Conservation (phyloP, 805 yeast genomes). For the Candida koratica region DNA sequence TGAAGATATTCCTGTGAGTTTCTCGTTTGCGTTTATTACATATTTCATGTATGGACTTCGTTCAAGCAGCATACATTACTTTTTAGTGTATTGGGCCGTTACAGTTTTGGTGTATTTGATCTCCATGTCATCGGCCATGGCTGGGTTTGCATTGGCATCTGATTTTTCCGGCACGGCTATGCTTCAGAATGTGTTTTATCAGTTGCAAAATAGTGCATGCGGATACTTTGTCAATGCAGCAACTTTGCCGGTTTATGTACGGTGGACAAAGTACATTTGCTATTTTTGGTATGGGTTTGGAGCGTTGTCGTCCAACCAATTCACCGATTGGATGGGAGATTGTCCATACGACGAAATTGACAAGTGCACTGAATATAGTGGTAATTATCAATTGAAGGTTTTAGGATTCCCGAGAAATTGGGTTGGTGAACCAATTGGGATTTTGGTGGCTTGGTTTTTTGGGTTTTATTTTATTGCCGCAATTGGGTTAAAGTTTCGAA, state of each 20-base stretch:
- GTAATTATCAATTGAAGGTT: slow-evolving; percentile 47
- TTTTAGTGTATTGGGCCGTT: slow-evolving; percentile 60
- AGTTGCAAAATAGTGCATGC: slow-evolving; percentile 71
- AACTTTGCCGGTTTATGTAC: slow-evolving; percentile 77
- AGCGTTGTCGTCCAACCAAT: slow-evolving; percentile 60
- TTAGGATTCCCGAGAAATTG: slow-evolving; percentile 65
- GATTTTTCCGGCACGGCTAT: slow-evolving; percentile 61
- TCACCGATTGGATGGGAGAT: slow-evolving; percentile 55
- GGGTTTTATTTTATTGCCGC: slow-evolving; percentile 51
- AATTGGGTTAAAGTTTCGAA: slow-evolving; percentile 43
- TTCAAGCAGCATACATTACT: slow-evolving; percentile 34
- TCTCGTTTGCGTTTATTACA: slow-evolving; percentile 56
- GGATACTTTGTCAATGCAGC: slow-evolving; percentile 76
- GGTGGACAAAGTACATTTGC: slow-evolving; percentile 78
- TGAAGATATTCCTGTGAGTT: slow-evolving; percentile 65
- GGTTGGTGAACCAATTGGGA: slow-evolving; percentile 62
- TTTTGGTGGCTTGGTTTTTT: slow-evolving; percentile 53
- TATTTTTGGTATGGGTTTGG: slow-evolving; percentile 80
- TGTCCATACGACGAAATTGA: slow-evolving; percentile 37
- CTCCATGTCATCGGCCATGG: slow-evolving; percentile 53
- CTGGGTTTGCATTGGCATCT: slow-evolving; percentile 51
- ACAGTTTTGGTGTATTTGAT: slow-evolving; percentile 53
- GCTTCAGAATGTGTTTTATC: slow-evolving; percentile 59
- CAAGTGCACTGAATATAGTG: slow-evolving; percentile 45
- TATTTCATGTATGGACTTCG: slow-evolving; percentile 78